These are phyloP conservation scores for Apiosordaria backusii DNA, from an alignment of 495 filamentous ascomycete species.

Conservation along the genomic window DNA sequence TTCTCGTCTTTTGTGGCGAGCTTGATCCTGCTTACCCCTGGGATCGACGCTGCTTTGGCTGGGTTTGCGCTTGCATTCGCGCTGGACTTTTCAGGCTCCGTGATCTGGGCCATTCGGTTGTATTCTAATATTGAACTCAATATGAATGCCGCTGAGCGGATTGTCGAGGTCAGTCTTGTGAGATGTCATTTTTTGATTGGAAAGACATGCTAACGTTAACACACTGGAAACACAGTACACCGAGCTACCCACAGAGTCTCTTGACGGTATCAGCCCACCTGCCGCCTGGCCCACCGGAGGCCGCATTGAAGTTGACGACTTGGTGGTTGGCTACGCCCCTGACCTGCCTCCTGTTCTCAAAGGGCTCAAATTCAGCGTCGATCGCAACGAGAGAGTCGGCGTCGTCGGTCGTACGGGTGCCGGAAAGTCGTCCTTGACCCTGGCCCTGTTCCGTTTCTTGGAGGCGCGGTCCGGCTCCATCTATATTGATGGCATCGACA, in stretches of 20 bases:
- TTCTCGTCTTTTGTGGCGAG: constrained; percentile 64
- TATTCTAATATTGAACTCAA: constrained; percentile 68
- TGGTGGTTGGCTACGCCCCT: constrained; percentile 71
- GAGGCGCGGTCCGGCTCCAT: constrained; percentile 69
- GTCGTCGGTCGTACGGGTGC: constrained; percentile 85
- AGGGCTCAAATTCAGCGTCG: constrained; percentile 65
- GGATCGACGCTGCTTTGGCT: constrained; percentile 70
- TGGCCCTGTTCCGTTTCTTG: constrained; percentile 81
- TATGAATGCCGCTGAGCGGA: constrained; percentile 82
- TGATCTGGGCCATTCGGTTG: constrained; percentile 59
- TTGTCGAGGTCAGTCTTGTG: constrained; percentile 55
- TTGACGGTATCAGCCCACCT: constrained; percentile 58
- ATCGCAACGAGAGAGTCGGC: constrained; percentile 72
- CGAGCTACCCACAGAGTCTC: constrained; percentile 63
- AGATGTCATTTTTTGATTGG: too few species aligned
- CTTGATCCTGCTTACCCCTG: constrained; percentile 58
- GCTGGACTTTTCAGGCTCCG: constrained; percentile 47
- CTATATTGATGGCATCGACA: constrained; percentile 71
- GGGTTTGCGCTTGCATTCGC: constrained; percentile 71
- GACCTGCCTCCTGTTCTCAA: constrained; percentile 75
- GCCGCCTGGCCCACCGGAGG: constrained; percentile 80
- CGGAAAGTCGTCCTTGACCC: constrained; percentile 79
- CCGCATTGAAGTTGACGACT: constrained; percentile 64
- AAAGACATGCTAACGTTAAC: constrained; percentile 4
- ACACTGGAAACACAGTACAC: constrained; percentile 49